Conservation (phyloP, 306 rosid genomes). For the Sindora glabra region DNA sequence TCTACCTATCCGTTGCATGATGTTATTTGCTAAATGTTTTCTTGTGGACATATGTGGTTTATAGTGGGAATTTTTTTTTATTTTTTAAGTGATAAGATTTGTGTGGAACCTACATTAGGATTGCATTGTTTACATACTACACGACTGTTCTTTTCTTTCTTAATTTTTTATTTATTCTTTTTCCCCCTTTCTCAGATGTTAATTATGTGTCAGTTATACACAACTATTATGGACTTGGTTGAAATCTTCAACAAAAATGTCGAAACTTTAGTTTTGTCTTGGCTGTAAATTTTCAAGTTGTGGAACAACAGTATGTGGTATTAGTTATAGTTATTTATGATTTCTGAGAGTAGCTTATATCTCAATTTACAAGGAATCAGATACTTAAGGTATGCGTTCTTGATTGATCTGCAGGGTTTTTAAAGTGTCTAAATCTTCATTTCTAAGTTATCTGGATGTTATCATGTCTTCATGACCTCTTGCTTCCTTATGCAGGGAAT, state of each 20-base stretch:
- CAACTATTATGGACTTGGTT: neutral
- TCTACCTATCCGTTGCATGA: neutral
- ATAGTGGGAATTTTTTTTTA: neutral
- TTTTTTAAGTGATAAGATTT: conserved; percentile 4
- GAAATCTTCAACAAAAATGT: neutral
- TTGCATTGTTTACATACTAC: conserved; percentile 9
- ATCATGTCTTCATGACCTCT: conserved; percentile 2
- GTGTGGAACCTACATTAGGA: neutral
- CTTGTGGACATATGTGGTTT: conserved; percentile 3
- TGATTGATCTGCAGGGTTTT: conserved; percentile 5
- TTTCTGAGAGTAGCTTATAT: conserved; percentile 5
- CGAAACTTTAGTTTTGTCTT: neutral
- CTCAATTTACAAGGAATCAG: neutral
- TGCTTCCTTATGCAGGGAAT: conserved; percentile 51
- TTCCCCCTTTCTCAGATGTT: neutral
- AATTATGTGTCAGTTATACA: neutral
- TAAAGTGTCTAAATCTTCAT: conserved; percentile 9
- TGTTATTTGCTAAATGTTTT: conserved; percentile 1
- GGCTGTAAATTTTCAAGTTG: neutral
- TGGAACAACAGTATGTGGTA: neutral
- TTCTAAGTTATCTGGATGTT: conserved; percentile 6
- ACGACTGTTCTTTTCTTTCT: neutral
- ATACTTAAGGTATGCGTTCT: neutral
- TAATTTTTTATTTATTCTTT: too few species aligned
- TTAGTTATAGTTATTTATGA: neutral